phyloP scores from a whole-genome alignment of 179 eudicot species.

The Nepenthes alata region DNA sequence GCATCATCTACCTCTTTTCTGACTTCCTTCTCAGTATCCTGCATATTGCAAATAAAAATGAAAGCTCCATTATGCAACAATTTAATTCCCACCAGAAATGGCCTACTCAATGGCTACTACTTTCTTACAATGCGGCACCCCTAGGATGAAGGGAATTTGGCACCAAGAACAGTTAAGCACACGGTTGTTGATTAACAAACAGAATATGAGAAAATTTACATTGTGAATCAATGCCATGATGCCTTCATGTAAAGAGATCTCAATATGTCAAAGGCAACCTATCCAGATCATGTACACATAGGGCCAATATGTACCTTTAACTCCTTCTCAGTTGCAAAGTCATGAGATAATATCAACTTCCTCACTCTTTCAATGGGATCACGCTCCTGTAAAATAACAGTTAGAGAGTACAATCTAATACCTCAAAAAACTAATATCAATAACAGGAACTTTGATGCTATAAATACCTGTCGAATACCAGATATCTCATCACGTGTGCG shows the following conservation, averaged over 20 bases:
- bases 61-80: background rate
- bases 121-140: background rate
- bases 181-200: background rate
- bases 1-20: slow-evolving; percentile 91
- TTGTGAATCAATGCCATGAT: background rate
- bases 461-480: slow-evolving; percentile 84
- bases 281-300: background rate
- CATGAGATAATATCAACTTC: slow-evolving; percentile 66
- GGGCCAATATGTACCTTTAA: slow-evolving; percentile 42
- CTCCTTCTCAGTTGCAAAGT: slow-evolving; percentile 70
- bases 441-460: background rate
- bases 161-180: background rate
- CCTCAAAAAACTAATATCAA: background rate
- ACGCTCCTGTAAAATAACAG: slow-evolving; percentile 50
- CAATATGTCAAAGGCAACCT: no score
- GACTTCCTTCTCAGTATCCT: slow-evolving; percentile 87
- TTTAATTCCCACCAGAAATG: background rate
- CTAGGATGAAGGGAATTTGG: background rate
- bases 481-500: slow-evolving; percentile 91
- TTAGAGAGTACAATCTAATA: background rate
- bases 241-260: background rate
- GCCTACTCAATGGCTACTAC: background rate
- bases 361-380: slow-evolving; percentile 90
- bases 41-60: slow-evolving; percentile 8
- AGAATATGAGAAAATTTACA: no score